Base-by-base conservation (phyloP, 257 asterid species). In the Ajuga chamaepitys region DNA sequence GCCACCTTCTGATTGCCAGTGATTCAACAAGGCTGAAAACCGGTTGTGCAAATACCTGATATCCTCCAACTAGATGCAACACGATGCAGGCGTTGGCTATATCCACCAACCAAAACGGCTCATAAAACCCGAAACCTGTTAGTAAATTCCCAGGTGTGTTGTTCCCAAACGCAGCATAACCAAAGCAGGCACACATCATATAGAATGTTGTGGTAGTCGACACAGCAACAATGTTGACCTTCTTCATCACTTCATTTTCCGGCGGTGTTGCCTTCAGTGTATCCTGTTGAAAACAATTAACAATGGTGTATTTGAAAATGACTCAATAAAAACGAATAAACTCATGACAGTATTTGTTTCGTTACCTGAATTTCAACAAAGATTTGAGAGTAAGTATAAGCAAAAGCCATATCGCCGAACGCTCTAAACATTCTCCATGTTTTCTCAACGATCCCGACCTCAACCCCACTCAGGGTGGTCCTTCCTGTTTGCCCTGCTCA, bases 81-180 rank as follows among this genome's bases (percentile, higher is more conserved):
- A 74, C 88, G 24, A 87, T 84, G 84, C 69, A 80, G 21, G 67
- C 72, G 6, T 87, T 82, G 75, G 87, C 95, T 14, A 84, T 1
- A 32, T 84, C 86, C 3, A 86, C 81, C 75, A 86, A 46, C 95
- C 95, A 86, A 30, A 73, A 86, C 4, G 91, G 95, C 69, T 84
- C 87, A 28, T 80, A 86, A 57, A 86, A 86, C 4, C 90, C 85
- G 52, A 86, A 86, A 1, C 95, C 90, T 0, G 95, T 83, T 37
- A 86, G 83, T 34, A 86, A 32, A 55, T 87, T 87, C 12, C 88
- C 86, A 0, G 92, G 83, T 0, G 88, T 86, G 24, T 78, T 44
- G 71, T 85, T 79, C 28, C 92, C 92, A 11, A 85, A 87, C n/a
- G 92, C 89, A 45, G 91, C 92, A 26, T 85, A 87, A 13, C 92